phyloP scores from a whole-genome alignment of 225 moss, liverwort and hornwort genomes.

The Takakia lepidozioides region DNA sequence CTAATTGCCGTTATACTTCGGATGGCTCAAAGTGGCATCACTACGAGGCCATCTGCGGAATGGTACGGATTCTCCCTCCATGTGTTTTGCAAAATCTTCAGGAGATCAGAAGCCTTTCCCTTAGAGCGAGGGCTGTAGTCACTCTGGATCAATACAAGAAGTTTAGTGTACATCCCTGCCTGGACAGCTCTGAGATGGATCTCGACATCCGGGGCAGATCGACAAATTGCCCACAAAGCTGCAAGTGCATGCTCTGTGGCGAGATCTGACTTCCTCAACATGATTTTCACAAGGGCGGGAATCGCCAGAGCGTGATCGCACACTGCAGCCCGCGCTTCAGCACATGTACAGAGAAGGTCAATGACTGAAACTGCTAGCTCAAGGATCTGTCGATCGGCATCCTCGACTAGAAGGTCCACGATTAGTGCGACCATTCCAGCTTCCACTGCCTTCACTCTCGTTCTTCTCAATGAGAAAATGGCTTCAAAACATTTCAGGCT shows the following conservation, averaged over 20 bases:
- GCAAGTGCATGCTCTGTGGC: constrained; percentile 6
- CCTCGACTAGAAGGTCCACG: constrained; percentile 5
- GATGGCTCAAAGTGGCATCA: neutral
- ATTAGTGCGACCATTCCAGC: constrained; percentile 6
- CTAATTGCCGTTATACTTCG: no score
- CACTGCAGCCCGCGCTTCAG: constrained; percentile 9
- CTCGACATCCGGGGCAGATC: neutral
- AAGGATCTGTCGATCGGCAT: neutral
- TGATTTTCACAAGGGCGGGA: constrained; percentile 8
- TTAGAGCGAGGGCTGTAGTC: constrained; percentile 14
- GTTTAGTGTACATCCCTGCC: constrained; percentile 21
- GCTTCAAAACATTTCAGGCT: constrained; percentile 7
- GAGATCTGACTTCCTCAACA: constrained; percentile 1
- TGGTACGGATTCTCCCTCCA: constrained; percentile 9
- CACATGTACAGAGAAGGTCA: constrained; percentile 8
- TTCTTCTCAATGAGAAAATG: neutral
- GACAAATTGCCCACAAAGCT: constrained; percentile 4
- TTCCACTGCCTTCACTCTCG: constrained; percentile 8
- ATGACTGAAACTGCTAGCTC: constrained; percentile 8
- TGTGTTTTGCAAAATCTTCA: constrained; percentile 11
- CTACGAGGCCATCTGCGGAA: neutral
- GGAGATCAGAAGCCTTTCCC: constrained; percentile 9
- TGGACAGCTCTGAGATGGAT: constrained; percentile 6
- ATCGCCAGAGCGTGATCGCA: constrained; percentile 6
- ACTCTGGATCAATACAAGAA: constrained; percentile 15